A percentile compares a stretch with the other conserved stretches of the same genome.
Conservation (phyloP, 2,329 filamentous ascomycete genomes). For the Phaeosphaeriaceae sp. region DNA sequence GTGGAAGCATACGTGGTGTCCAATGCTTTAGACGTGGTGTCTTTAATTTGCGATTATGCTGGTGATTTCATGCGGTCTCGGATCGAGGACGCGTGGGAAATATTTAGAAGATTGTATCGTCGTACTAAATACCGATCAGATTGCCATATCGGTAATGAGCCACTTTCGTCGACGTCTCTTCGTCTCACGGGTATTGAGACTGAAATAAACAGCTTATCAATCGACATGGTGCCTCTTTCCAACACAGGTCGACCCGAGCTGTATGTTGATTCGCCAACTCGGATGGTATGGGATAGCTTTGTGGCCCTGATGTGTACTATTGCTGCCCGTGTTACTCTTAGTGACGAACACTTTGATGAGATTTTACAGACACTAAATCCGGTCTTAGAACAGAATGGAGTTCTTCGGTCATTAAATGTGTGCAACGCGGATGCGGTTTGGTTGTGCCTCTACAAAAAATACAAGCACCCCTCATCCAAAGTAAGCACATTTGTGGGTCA, state of each 20-base stretch:
- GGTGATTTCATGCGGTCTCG: conserved; percentile 82
- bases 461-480: background rate
- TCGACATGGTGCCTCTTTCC: background rate
- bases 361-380: conserved; percentile 66
- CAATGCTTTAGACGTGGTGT: conserved; percentile 72
- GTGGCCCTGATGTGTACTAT: conserved; percentile 65
- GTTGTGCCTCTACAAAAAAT: conserved; percentile 54
- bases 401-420: conserved; percentile 64
- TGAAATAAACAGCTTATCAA: conserved; percentile 6
- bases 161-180: conserved; percentile 2
- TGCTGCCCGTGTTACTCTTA: conserved; percentile 67
- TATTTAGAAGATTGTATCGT: conserved; percentile 49
- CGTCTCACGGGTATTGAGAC: conserved; percentile 9
- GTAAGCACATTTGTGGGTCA: background rate
- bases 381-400: conserved; percentile 50
- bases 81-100: conserved; percentile 74
- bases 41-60: conserved; percentile 71
- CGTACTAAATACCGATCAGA: conserved; percentile 19
- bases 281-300: conserved; percentile 69
- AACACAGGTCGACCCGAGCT: conserved; percentile 19
- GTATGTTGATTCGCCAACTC: conserved; percentile 63
- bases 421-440: conserved; percentile 80
- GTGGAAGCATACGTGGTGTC: conserved; percentile 71
- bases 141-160: background rate
- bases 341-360: conserved; percentile 74